These are phyloP conservation scores for Pichia kluyveri DNA, from an alignment of 805 yeast species.

Conservation along the genomic window DNA sequence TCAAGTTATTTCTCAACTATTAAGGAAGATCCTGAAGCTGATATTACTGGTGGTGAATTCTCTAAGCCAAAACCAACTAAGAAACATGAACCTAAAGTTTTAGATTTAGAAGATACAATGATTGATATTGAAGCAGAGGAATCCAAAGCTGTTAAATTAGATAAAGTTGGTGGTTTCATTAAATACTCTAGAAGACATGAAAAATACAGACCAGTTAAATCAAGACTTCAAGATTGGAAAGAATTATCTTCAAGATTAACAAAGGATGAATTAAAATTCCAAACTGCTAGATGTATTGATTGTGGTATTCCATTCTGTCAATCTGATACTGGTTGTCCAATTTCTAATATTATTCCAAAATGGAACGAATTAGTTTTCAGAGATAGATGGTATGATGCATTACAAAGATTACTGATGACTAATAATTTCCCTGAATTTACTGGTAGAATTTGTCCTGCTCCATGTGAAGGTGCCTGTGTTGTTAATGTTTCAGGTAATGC, in stretches of 20 bases:
- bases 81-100: conserved; percentile 66
- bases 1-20: conserved; percentile 57
- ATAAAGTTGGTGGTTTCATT: conserved; percentile 85
- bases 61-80: conserved; percentile 39
- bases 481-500: conserved; percentile 81
- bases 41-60: conserved; percentile 85
- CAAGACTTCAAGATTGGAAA: conserved; percentile 84
- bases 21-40: conserved; percentile 77
- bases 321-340: conserved; percentile 96
- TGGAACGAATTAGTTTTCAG: conserved; percentile 96
- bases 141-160: conserved; percentile 57
- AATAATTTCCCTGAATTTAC: conserved; percentile 98
- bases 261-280: conserved; percentile 78
- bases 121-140: conserved; percentile 57
- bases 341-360: conserved; percentile 93
- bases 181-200: conserved; percentile 87
- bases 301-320: conserved; percentile 99
- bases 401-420: conserved; percentile 86
- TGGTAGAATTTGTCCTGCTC: conserved; percentile 98
- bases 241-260: conserved; percentile 76
- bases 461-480: conserved; percentile 94
- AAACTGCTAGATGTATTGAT: conserved; percentile 98
- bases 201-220: conserved; percentile 67
- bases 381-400: conserved; percentile 90
- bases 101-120: conserved; percentile 85